A percentile compares a stretch with the other conserved stretches of the same genome.
These are phyloP conservation scores for Alternaria tenuissima DNA, from an alignment of 2,329 filamentous ascomycete genomes.

Conservation along the genomic window DNA sequence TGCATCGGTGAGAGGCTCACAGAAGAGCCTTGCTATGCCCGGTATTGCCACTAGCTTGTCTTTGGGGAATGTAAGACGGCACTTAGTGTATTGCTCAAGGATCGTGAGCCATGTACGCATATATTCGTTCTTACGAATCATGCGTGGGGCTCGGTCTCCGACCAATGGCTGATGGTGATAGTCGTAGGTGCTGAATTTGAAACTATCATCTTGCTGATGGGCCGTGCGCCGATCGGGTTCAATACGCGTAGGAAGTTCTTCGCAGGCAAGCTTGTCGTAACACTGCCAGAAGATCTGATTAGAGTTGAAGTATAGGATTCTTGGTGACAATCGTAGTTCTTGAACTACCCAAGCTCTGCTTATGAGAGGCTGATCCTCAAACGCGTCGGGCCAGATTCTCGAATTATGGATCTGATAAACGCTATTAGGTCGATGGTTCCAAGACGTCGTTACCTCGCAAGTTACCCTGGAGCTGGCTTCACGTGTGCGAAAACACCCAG, in stretches of 20 bases:
- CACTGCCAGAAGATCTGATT: constrained; percentile 1
- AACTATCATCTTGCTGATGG: neutral
- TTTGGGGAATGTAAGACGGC: neutral
- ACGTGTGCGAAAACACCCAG: neutral
- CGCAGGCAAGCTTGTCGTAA: neutral
- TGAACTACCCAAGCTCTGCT: neutral
- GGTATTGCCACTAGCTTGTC: constrained; percentile 1
- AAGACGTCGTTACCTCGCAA: neutral
- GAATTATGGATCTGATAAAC: neutral
- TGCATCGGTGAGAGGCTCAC: neutral
- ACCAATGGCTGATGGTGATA: neutral
- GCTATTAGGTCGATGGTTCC: neutral
- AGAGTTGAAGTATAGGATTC: neutral
- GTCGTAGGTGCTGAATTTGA: neutral
- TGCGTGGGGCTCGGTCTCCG: neutral
- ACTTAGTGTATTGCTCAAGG: neutral
- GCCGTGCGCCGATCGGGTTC: rapidly evolving
- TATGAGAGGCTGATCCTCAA: neutral
- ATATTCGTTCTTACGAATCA: too few relatives aligned
- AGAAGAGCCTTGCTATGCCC: neutral
- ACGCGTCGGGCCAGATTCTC: neutral
- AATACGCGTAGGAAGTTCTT: neutral
- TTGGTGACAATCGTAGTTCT: neutral
- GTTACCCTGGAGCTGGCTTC: neutral
- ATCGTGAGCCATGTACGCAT: neutral